Percentiles rank a stretch among this genome's conserved stretches.
Conservation (phyloP, 306 rosid species). For the Prinsepia uniflora region DNA sequence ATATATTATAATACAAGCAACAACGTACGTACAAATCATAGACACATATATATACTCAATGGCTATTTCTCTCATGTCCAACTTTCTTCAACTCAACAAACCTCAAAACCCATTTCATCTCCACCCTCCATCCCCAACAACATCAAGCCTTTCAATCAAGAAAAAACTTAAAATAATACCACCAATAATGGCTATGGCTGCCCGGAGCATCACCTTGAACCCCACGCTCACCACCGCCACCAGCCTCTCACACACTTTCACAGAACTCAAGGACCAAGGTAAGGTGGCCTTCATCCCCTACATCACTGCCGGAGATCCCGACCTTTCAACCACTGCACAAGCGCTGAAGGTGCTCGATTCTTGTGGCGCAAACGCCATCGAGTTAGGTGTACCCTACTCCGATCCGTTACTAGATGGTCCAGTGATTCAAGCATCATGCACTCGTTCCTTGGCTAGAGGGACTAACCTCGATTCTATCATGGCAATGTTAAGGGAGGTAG, state of each 20-base stretch:
- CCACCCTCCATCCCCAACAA: not conserved
- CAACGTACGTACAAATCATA: too few species aligned
- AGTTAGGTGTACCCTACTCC: conserved; percentile 77
- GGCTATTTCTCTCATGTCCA: not conserved
- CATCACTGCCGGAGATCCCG: conserved; percentile 90
- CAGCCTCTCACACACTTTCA: conserved; percentile 70
- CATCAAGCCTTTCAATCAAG: not conserved
- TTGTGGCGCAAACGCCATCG: conserved; percentile 74
- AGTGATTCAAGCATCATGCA: conserved; percentile 90
- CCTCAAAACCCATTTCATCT: not conserved
- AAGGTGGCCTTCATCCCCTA: conserved; percentile 87
- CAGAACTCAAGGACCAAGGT: conserved; percentile 46
- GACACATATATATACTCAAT: not conserved
- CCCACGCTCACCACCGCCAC: conserved; percentile 29
- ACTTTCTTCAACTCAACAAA: not conserved
- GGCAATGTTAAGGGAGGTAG: conserved; percentile 78
- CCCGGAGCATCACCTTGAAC: conserved; percentile 26
- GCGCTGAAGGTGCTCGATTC: conserved; percentile 86
- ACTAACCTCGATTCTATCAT: conserved; percentile 54
- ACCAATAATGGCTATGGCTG: conserved; percentile 27
- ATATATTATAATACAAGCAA: too few species aligned
- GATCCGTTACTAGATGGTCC: conserved; percentile 96
- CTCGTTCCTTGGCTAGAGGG: conserved; percentile 74
- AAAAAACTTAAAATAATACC: not conserved
- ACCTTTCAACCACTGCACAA: conserved; percentile 80